These are phyloP conservation scores for Tetracladium setigerum DNA, from an alignment of 495 filamentous ascomycete species.

Conservation along the genomic window DNA sequence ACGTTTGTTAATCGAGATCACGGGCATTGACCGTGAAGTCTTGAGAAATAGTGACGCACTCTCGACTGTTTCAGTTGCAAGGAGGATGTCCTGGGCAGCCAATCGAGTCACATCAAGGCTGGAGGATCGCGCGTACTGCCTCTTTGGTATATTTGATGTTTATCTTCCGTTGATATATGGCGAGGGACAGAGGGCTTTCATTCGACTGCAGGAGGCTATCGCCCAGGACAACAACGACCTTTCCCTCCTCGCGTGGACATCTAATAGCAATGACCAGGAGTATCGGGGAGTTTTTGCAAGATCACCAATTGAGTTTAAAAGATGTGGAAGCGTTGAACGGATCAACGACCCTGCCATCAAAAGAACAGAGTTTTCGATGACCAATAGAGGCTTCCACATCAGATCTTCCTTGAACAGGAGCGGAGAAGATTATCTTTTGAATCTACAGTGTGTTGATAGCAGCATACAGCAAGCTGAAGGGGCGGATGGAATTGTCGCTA, in stretches of 20 bases:
- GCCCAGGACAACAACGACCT: constrained; percentile 22
- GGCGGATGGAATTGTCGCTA: neutral
- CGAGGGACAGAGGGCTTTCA: constrained; percentile 24
- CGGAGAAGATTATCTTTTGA: too few species aligned
- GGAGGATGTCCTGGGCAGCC: constrained; percentile 28
- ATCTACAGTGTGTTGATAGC: constrained; percentile 1
- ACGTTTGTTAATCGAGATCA: constrained; percentile 13
- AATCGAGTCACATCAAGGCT: constrained; percentile 16
- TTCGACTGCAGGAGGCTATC: constrained; percentile 27
- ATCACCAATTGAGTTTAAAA: neutral
- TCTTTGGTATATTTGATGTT: constrained; percentile 26
- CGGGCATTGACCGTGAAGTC: constrained; percentile 19
- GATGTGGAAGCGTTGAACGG: neutral
- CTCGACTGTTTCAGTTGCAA: constrained; percentile 14
- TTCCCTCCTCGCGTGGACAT: constrained; percentile 24
- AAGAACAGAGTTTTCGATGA: neutral
- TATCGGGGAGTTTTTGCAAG: neutral
- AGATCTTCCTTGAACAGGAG: neutral
- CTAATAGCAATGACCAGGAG: neutral
- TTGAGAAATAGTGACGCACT: constrained; percentile 7
- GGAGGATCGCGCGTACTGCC: constrained; percentile 27
- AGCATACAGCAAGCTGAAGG: neutral
- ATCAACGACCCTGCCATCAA: neutral
- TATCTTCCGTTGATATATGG: constrained; percentile 29
- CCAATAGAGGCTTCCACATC: neutral